phyloP scores from a whole-genome alignment of 148 eudicot genomes.

The Oxyria digyna region DNA sequence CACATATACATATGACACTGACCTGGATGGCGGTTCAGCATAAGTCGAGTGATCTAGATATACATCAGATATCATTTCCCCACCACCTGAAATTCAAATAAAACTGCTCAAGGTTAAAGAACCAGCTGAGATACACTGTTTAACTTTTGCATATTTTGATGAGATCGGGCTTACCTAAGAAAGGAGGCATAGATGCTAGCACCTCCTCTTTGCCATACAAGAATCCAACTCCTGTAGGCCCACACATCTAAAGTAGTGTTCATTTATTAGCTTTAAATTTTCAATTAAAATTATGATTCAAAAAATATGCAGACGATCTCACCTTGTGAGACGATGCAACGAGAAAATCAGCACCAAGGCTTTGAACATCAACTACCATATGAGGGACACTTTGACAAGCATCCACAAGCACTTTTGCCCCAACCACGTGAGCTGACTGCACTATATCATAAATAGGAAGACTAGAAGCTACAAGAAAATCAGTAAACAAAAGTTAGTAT shows the following conservation, averaged over 20 bases:
- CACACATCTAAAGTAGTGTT: conserved; percentile 99
- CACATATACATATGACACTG: background rate
- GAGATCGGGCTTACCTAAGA: conserved; percentile 42
- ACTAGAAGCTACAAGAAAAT: conserved; percentile 52
- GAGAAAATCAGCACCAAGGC: conserved; percentile 82
- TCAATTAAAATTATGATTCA: conserved; percentile 9
- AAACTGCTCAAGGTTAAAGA: background rate
- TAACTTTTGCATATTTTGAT: background rate
- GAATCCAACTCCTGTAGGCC: conserved; percentile 99
- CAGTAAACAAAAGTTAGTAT: background rate
- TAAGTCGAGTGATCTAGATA: conserved; percentile 83
- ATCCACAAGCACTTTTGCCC: conserved; percentile 89
- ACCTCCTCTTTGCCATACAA: conserved; percentile 78
- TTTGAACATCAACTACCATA: conserved; percentile 90
- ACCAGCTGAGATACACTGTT: background rate
- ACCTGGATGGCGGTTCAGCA: conserved; percentile 99
- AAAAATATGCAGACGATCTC: conserved; percentile 17
- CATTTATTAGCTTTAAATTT: conserved; percentile 29
- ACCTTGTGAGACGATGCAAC: conserved; percentile 99
- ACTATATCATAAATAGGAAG: conserved; percentile 75
- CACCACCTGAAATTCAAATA: conserved; percentile 54
- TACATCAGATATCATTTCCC: conserved; percentile 98
- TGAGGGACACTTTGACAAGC: conserved; percentile 99
- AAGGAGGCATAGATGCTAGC: conserved; percentile 83
- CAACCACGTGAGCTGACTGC: conserved; percentile 75